These are phyloP conservation scores for Starmerella vitae DNA, from an alignment of 805 yeast species.

Conservation along the genomic window DNA sequence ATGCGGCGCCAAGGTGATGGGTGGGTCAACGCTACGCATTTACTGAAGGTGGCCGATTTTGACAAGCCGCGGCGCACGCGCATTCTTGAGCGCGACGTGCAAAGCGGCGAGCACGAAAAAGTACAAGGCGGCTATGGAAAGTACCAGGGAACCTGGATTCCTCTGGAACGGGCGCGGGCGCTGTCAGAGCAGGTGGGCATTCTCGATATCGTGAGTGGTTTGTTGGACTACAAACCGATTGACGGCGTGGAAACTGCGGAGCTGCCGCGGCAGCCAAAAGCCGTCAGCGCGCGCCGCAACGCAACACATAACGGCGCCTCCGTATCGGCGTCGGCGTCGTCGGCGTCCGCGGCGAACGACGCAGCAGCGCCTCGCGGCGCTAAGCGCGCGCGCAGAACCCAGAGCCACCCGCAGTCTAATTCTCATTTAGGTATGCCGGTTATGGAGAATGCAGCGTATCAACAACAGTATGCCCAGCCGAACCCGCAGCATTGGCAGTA, in stretches of 20 bases:
- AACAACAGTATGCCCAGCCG: too few species aligned
- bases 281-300: slow-evolving; percentile 32
- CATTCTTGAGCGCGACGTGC: slow-evolving; percentile 86
- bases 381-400: slow-evolving; percentile 17
- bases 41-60: slow-evolving; percentile 80
- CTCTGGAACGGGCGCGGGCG: slow-evolving; percentile 56
- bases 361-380: too few species aligned
- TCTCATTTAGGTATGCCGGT: too few species aligned
- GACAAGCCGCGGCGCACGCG: slow-evolving; percentile 91
- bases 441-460: too few species aligned
- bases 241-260: slow-evolving; percentile 15
- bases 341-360: too few species aligned
- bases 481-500: slow-evolving; percentile 10
- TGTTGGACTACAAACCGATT: slow-evolving; percentile 44
- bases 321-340: slow-evolving; percentile 1
- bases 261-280: slow-evolving; percentile 43
- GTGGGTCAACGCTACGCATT: slow-evolving; percentile 97
- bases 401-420: slow-evolving; percentile 17
- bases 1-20: slow-evolving; percentile 87
- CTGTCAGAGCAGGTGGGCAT: slow-evolving; percentile 58
- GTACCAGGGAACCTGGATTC: slow-evolving; percentile 96
- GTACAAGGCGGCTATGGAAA: slow-evolving; percentile 96
- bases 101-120: slow-evolving; percentile 75
- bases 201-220: slow-evolving; percentile 43
- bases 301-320: slow-evolving; percentile 7